Conservation (phyloP, 768 basidiomycete genomes). For the Termitomyces sp. region DNA sequence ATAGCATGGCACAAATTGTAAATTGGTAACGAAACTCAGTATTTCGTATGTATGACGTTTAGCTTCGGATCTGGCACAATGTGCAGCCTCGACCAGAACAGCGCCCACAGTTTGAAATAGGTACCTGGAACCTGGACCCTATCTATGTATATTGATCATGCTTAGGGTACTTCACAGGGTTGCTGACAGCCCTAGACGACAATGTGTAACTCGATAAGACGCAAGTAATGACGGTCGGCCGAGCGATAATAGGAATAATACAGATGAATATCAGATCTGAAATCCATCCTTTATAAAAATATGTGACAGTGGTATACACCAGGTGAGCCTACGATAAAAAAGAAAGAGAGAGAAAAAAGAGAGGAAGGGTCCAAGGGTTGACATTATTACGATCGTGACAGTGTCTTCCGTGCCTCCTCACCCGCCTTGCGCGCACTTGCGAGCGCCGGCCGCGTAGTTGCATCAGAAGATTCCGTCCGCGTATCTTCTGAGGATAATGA, state of each 20-base stretch:
- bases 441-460: slow-evolving; percentile 34
- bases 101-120: too few species aligned
- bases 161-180: background rate
- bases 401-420: slow-evolving; percentile 49
- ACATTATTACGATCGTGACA: slow-evolving; percentile 28
- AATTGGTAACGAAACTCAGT: too few species aligned
- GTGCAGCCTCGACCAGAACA: too few species aligned
- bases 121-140: too few species aligned
- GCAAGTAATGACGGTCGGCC: background rate
- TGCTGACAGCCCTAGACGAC: background rate
- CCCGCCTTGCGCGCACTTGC: slow-evolving; percentile 43
- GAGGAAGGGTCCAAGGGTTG: background rate
- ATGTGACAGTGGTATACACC: background rate
- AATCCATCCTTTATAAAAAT: background rate
- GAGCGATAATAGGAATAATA: too few species aligned
- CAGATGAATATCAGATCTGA: background rate
- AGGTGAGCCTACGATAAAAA: background rate
- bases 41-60: too few species aligned
- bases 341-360: background rate
- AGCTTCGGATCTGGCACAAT: too few species aligned
- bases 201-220: background rate
- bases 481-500: slow-evolving; percentile 11
- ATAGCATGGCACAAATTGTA: too few species aligned
- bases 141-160: too few species aligned
- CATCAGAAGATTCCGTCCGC: background rate